Base-by-base conservation (phyloP, 768 basidiomycete species). In the Candolleomyces eurysporus region DNA sequence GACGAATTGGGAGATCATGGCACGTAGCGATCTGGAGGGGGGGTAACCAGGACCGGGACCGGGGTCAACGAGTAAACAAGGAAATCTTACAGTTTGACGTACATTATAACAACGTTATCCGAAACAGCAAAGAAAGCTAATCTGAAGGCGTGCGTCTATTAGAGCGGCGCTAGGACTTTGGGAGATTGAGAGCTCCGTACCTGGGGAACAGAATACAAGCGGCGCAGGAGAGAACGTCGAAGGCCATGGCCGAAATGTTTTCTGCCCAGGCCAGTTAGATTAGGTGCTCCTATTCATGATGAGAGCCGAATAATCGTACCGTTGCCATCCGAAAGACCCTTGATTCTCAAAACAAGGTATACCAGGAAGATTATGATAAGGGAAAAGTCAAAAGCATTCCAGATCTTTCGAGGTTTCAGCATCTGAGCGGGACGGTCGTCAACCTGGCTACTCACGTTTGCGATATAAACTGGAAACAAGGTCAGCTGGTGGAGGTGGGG, bases 121-220 rank as follows among this genome's bases (percentile, higher is more conserved):
- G 85, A 85, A 26, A 94, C 81, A 1, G 87, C 84, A 68, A 91
- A 92, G 71, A 94, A 94, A 0, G 89, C 92, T 46, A 94, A 73
- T 57, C 91, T 74, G 26, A 43, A 11, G 22, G 42, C 46, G 84
- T 61, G 31, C 3, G 40, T 42, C n/a, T 22, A 62, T 58, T 49
- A 61, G 57, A 22, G 61, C 49, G 48, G 31, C 40, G 19, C 32
- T 51, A 39, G 52, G 7, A 31, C 21, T 26, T 19, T 13, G 39
- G 17, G 11, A 48, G 48, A 40, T 45, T 51, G 30, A 59, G 16
- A 51, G 26, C 14, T 42, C 21, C 46, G 40, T 56, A 88, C 86
- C 93, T 83, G 21, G 94, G 94, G 67, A 94, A 89, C 26, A 96
- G 80, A 56, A 95, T 87, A 67, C 92, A 94, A 2, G 89, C 92